Conservation (phyloP, 164 flowering plant genomes). For the Sedum album region DNA sequence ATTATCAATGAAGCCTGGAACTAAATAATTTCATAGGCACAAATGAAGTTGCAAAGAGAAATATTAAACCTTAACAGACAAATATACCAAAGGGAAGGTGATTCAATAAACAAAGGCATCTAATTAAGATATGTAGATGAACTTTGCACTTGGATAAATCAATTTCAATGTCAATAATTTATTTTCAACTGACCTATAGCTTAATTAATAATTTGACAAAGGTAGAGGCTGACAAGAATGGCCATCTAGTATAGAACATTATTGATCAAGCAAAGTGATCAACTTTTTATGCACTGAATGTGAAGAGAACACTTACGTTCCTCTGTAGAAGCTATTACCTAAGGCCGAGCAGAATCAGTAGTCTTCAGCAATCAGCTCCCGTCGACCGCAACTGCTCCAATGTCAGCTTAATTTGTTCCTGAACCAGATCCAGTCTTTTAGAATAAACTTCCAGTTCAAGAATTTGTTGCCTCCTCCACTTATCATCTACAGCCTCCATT, state of each 20-base stretch:
- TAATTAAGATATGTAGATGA: background rate
- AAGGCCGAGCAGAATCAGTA: background rate
- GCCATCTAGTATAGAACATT: background rate
- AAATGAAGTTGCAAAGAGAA: too few relatives aligned
- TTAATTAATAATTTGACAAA: background rate
- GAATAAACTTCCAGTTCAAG: conserved; percentile 91
- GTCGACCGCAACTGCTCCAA: conserved; percentile 60
- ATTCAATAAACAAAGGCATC: background rate
- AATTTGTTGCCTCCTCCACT: too few relatives aligned
- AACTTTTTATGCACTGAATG: background rate
- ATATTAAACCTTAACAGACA: too few relatives aligned
- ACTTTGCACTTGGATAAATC: background rate
- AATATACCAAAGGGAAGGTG: background rate
- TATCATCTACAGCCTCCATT: conserved; percentile 51
- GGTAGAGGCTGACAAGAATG: background rate
- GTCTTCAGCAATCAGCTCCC: conserved; percentile 22
- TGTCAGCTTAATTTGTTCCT: too few relatives aligned
- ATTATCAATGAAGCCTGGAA: too few relatives aligned
- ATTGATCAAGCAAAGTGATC: background rate
- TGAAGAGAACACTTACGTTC: background rate
- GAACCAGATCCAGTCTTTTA: conserved; percentile 75
- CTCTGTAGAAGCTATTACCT: background rate
- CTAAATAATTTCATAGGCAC: too few relatives aligned
- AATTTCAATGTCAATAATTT: background rate
- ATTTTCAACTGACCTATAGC: background rate